These are phyloP conservation scores for Phytophthora crassamura DNA, from an alignment of 352 stramenopile species.

Conservation along the genomic window DNA sequence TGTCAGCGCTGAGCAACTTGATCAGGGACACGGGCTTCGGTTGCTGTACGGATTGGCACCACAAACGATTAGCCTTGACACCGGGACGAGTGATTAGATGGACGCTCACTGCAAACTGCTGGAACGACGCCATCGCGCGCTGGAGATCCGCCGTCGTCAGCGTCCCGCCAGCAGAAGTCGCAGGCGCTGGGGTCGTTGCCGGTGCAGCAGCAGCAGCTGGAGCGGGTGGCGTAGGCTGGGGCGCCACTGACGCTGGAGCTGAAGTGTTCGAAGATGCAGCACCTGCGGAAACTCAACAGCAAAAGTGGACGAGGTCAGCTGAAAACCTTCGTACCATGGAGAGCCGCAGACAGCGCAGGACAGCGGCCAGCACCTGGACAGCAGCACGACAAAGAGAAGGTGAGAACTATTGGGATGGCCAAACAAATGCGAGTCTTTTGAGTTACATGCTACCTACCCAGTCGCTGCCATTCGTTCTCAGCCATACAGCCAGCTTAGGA, in stretches of 20 bases:
- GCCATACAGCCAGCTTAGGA: conserved; percentile 51
- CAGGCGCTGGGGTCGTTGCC: conserved; percentile 14
- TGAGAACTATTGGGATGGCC: conserved; percentile 20
- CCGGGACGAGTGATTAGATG: neutral
- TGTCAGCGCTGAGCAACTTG: conserved; percentile 69
- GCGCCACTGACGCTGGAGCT: neutral
- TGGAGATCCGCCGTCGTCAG: conserved; percentile 87
- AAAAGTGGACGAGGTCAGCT: conserved; percentile 9
- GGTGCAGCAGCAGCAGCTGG: conserved; percentile 22
- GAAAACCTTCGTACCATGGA: neutral
- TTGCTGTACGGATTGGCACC: conserved; percentile 41
- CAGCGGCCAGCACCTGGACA: conserved; percentile 23
- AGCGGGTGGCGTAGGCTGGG: conserved; percentile 8
- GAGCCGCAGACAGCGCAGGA: conserved; percentile 12
- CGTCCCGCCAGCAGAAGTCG: conserved; percentile 29
- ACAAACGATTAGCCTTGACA: neutral
- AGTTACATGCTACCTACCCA: conserved; percentile 53
- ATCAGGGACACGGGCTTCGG: conserved; percentile 66
- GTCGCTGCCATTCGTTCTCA: conserved; percentile 25
- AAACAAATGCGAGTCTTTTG: conserved; percentile 39
- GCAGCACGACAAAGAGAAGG: conserved; percentile 22
- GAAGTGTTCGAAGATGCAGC: conserved; percentile 6
- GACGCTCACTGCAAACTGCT: conserved; percentile 59
- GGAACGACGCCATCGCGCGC: conserved; percentile 85
- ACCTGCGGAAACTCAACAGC: conserved; percentile 5